Base-by-base conservation (phyloP, 169 alveolate genomes). In the Eimeria falciformis region DNA sequence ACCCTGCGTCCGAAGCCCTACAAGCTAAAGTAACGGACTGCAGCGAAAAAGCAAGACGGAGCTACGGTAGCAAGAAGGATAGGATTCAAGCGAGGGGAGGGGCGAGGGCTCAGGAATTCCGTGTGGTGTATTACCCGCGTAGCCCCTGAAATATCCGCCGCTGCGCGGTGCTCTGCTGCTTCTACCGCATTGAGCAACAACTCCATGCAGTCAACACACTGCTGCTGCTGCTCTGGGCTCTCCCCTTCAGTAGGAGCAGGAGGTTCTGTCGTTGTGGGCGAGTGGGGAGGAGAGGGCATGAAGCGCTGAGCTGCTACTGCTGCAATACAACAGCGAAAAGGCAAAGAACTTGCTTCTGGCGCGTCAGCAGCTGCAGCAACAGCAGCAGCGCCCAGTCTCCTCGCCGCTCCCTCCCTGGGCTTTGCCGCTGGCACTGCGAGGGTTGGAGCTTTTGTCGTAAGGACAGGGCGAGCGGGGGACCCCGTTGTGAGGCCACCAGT, bases 351-450 rank as follows among this genome's bases (percentile, higher is more conserved):
- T 23, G 83, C 83, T 23, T 5, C 23, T 17, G 83, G 56, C n/a
- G 83, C 83, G 40, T 71, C 40, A 4, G 21, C 83, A 23, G 83
- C 83, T 37, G 83, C 56, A 37, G 53, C 83, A 37, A 71, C 83
- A 71, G 85, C 66, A 40, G 85, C 43, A 43, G 66, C 66, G 4
- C 85, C 85, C 14, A 75, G 33, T 43, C 66, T 37, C 17, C 85
- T n/a, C 0, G 56, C 66, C 21, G 40, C 85, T 21, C 11, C 29
- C 65, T 75, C 85, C 29, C 14, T 40, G 55, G 29, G 56, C 5
- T 37, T 17, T 14, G 40, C 33, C 9, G 81, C 81, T 18, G 55
- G 27, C n/a, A n/a, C n/a, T 33, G 81, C 43, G 5, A 43, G 40
- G 1, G 75, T 18, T 9, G 4, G 6, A 25, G 75, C 75, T 65